phyloP scores from a whole-genome alignment of 2,329 filamentous ascomycete genomes.

The Trichophyton benhamiae region DNA sequence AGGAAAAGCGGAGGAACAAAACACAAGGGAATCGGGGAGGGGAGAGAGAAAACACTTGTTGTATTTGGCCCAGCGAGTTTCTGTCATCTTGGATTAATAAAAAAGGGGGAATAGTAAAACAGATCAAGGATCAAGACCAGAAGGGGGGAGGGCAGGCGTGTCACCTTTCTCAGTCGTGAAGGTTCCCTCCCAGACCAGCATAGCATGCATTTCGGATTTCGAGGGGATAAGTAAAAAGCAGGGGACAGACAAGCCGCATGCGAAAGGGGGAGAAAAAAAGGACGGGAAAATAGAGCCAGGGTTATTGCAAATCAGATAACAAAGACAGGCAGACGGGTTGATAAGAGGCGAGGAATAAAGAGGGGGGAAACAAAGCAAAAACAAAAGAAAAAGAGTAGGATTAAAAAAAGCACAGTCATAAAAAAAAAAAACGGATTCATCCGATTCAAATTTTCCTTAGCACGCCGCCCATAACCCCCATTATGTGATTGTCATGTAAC shows the following conservation, averaged over 20 bases:
- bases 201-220: not conserved
- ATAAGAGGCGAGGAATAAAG: not conserved
- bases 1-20: not conserved
- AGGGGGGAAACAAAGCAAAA: not conserved
- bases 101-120: not conserved
- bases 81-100: not conserved
- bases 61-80: slow-evolving; percentile 4
- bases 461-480: slow-evolving; percentile 7
- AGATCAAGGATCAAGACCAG: not conserved
- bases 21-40: not conserved
- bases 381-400: not conserved
- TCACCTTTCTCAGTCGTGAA: not conserved
- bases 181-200: not conserved
- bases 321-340: not conserved
- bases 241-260: not conserved
- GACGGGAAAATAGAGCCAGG: not conserved
- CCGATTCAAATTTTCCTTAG: slow-evolving; percentile 3
- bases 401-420: not conserved
- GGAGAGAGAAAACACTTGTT: not conserved
- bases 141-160: not conserved
- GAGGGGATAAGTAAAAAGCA: not conserved
- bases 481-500: slow-evolving; percentile 6
- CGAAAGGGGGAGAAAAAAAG: not conserved
- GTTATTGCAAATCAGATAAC: slow-evolving; percentile 1
- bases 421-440: slow-evolving; percentile 5